Evolutionary conservation across 1,139 yeast genomes (phyloP).

Genomic region (Lodderomyces metapsilosis): DNA sequence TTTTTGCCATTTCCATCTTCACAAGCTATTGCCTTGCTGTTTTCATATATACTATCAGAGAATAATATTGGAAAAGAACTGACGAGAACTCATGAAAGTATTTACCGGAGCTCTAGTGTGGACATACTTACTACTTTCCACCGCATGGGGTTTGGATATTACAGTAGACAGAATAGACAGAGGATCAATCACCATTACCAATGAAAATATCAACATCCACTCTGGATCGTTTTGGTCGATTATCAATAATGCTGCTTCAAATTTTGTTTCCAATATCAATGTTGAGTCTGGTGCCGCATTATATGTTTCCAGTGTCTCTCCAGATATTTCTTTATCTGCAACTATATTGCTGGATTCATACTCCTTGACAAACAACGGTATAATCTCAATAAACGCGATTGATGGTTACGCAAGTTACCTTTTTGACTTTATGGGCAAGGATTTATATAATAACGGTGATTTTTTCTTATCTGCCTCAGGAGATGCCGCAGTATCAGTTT

Average conservation of each 20-base stretch:
- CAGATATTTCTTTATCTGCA: constrained; percentile 15
- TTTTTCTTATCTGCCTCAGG: constrained; percentile 29
- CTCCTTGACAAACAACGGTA: constrained; percentile 23
- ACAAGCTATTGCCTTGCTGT: too few relatives aligned
- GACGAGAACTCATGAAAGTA: too few relatives aligned
- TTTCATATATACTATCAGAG: too few relatives aligned
- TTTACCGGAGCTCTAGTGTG: too few relatives aligned
- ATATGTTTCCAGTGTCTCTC: constrained; percentile 13
- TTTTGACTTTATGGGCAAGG: constrained; percentile 18
- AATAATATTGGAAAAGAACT: too few relatives aligned
- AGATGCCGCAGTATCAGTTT: too few relatives aligned
- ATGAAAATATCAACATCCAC: constrained; percentile 26
- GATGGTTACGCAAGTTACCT: too few relatives aligned
- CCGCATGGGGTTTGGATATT: constrained; percentile 10
- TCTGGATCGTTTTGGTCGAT: constrained; percentile 34
- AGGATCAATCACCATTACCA: constrained; percentile 18
- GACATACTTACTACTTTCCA: too few relatives aligned
- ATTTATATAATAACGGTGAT: constrained; percentile 29
- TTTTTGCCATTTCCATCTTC: too few relatives aligned
- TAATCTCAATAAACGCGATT: constrained; percentile 22
- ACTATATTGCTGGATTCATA: constrained; percentile 14
- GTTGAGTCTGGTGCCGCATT: constrained; percentile 23
- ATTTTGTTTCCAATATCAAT: constrained; percentile 23
- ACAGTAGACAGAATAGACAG: constrained; percentile 10
- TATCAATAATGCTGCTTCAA: constrained; percentile 25